Conservation (phyloP, 2,329 filamentous ascomycete species). For the Ophiocordyceps camponoti-saundersi region DNA sequence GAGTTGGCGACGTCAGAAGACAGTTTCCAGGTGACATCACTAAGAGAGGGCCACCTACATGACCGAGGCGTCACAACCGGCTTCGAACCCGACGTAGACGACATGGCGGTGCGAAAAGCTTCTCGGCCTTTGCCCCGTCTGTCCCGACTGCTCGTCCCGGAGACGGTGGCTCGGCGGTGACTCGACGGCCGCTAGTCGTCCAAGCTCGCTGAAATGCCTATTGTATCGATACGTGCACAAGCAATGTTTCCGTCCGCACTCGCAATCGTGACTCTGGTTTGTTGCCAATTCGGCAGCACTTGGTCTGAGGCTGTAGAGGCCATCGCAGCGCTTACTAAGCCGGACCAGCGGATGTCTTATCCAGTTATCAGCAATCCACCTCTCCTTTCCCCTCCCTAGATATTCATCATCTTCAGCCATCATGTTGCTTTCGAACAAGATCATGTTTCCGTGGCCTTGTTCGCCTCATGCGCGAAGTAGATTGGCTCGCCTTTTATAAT, state of each 20-base stretch:
- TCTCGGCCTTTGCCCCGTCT: not conserved
- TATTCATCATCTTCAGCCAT: slow-evolving; percentile 18
- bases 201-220: not conserved
- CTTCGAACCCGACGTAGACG: slow-evolving; percentile 18
- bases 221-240: not conserved
- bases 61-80: slow-evolving; percentile 17
- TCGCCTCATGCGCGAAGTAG: slow-evolving; percentile 36
- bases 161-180: not conserved
- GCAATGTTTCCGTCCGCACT: not conserved
- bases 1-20: slow-evolving; percentile 12
- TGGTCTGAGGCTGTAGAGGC: not conserved
- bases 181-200: not conserved
- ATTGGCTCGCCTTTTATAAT: slow-evolving; percentile 43
- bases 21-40: slow-evolving; percentile 7
- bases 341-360: not conserved
- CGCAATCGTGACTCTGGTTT: not conserved
- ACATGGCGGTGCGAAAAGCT: slow-evolving; percentile 14
- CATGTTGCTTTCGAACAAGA: slow-evolving; percentile 15
- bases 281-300: not conserved
- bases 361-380: not conserved
- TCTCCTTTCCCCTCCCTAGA: not conserved
- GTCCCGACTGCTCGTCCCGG: not conserved
- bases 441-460: slow-evolving; percentile 20
- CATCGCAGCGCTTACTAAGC: not conserved
- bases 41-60: slow-evolving; percentile 12